A percentile compares a stretch with the other conserved stretches of the same genome.
Evolutionary conservation across 1,139 yeast genomes (phyloP).

Genomic region (Lodderomyces jiufengensis): DNA sequence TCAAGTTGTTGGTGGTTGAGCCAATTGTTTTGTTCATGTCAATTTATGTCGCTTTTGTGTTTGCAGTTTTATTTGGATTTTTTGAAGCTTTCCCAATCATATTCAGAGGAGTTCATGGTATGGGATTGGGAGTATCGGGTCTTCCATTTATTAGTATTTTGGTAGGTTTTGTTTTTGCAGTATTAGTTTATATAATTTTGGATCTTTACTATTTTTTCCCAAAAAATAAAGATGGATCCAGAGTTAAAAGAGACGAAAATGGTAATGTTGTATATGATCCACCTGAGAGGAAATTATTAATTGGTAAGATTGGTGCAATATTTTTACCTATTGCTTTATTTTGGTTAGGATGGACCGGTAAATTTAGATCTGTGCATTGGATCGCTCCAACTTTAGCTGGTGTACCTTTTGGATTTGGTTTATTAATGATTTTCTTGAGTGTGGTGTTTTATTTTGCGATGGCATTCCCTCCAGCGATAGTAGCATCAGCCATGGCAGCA

Average conservation of each 20-base stretch:
- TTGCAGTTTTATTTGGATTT: slow-evolving; percentile 73
- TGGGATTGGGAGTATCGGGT: slow-evolving; percentile 61
- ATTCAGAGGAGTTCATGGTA: slow-evolving; percentile 57
- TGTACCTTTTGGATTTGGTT: slow-evolving; percentile 71
- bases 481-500: slow-evolving; percentile 79
- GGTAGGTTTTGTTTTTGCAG: slow-evolving; percentile 56
- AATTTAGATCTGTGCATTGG: slow-evolving; percentile 56
- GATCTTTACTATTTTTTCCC: slow-evolving; percentile 51
- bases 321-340: slow-evolving; percentile 66
- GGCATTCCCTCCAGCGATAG: slow-evolving; percentile 69
- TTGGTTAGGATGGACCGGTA: slow-evolving; percentile 82
- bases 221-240: slow-evolving; percentile 59
- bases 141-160: slow-evolving; percentile 70
- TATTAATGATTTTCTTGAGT: slow-evolving; percentile 69
- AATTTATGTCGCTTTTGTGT: slow-evolving; percentile 64
- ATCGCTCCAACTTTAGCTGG: slow-evolving; percentile 75
- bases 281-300: slow-evolving; percentile 36
- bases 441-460: slow-evolving; percentile 68
- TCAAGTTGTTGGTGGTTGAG: slow-evolving; percentile 61
- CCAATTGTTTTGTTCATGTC: slow-evolving; percentile 70
- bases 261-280: slow-evolving; percentile 46
- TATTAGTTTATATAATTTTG: slow-evolving; percentile 43
- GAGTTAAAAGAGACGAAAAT: slow-evolving; percentile 52
- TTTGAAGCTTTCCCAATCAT: slow-evolving; percentile 77
- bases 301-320: slow-evolving; percentile 59